Evolutionary conservation across 768 basidiomycete species (phyloP), one percentile per base, ranked within the genome.

Genomic region (Tephrocybe sp.): DNA sequence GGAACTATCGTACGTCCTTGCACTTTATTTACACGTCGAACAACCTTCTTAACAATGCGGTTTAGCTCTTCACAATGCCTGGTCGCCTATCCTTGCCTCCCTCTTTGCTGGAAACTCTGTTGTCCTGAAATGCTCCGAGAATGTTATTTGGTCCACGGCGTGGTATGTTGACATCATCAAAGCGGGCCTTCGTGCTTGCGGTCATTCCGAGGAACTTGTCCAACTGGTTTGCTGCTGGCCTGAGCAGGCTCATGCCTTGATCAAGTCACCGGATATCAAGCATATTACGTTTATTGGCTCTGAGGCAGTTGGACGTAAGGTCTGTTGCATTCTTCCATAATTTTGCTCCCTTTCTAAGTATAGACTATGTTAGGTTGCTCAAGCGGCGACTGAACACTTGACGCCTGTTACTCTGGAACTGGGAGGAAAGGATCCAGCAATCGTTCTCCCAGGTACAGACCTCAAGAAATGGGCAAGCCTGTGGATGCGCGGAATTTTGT

Each of bases 271-370:
- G 0, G 61, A 77, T 22, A 87, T 99, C 54, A 90, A 88, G 61
- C 97, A 99, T 61, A 95, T 98, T 55, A 97, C 93, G 1, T 96
- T 96, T 64, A 93, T 95, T 63, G 88, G 92, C 20, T 92, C 89
- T 4, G 88, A 89, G 60, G 71, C 72, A 43, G 80, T 91, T 41
- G 91, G 91, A 26, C 83, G 85, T 41, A 82, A 84, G 74, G 88
- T 87, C 35, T 48, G 69, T 68, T 19, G 4, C n/a, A 34, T 19
- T 5, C 3, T 35, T n/a, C 14, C 16, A 14, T 16, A 43, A 48
- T 12, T n/a, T 30, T 17, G 19, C 17, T 39, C 39, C n/a, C 4
- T 12, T 47, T 31, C 23, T 26, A 42, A 49, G 19, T 8, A 13
- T 23, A 11, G n/a, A 11, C 26, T 7, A 14, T 26, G 26, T 49